phyloP scores from a whole-genome alignment of 208 protist species.

The Crithidia thermophila region DNA sequence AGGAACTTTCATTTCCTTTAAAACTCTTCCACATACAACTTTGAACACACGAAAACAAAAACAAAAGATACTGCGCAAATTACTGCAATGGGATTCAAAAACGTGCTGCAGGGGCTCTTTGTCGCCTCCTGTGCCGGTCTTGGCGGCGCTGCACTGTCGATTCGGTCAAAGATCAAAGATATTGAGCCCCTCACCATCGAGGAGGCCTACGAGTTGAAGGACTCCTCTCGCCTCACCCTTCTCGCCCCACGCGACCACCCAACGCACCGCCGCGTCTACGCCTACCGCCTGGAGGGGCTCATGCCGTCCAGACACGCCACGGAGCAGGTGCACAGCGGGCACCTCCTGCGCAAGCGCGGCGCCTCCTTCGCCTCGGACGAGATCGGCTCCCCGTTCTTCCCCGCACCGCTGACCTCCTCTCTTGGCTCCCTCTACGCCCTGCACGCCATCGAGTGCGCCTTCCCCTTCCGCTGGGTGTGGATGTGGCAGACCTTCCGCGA shows the following conservation, averaged over 20 bases:
- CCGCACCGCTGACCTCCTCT: background rate
- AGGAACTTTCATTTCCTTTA: too few species aligned
- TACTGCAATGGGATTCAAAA: constrained; percentile 28
- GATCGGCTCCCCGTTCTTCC: background rate
- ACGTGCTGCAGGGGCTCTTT: constrained; percentile 4
- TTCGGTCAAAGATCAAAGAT: constrained; percentile 15
- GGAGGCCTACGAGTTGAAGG: constrained; percentile 9
- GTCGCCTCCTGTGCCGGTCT: constrained; percentile 15
- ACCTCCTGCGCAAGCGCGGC: background rate
- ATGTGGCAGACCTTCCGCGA: constrained; percentile 23
- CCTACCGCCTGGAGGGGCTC: constrained; percentile 23
- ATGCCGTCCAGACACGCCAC: constrained; percentile 28
- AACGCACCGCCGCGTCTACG: constrained; percentile 12
- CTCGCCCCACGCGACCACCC: background rate
- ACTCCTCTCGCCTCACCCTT: constrained; percentile 5
- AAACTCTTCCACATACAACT: too few species aligned
- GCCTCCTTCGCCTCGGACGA: background rate
- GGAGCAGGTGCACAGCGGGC: constrained; percentile 12
- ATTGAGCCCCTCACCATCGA: constrained; percentile 19
- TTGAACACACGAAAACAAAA: too few species aligned
- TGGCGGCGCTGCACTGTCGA: constrained; percentile 12
- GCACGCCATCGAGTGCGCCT: constrained; percentile 27
- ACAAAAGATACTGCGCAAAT: too few species aligned
- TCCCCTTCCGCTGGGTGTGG: constrained; percentile 21
- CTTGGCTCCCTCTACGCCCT: constrained; percentile 36